phyloP scores from a whole-genome alignment of 192 early-diverging fungal species.

The Mycoemilia scoparia region DNA sequence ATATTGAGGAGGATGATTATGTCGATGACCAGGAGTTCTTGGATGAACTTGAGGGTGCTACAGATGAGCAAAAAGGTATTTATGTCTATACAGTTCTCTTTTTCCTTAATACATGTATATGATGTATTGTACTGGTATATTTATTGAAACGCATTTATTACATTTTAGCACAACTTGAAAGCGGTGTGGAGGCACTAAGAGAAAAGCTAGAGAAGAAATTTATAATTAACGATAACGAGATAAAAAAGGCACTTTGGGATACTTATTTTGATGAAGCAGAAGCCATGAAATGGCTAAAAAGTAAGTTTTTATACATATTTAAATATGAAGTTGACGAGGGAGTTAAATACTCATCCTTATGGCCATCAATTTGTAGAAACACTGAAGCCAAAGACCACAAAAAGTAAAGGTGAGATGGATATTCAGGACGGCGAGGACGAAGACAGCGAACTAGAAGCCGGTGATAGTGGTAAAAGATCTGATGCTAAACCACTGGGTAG shows the following conservation, averaged over 20 bases:
- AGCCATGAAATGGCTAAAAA: constrained; percentile 44
- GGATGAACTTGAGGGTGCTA: too few species aligned
- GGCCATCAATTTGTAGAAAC: constrained; percentile 7
- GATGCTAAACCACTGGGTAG: too few species aligned
- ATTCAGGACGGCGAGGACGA: not conserved
- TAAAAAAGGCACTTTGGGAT: constrained; percentile 51
- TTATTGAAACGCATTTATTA: too few species aligned
- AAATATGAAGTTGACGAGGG: too few species aligned
- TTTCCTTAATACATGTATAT: too few species aligned
- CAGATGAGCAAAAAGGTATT: too few species aligned
- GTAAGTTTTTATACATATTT: constrained; percentile 27
- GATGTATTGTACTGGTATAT: too few species aligned
- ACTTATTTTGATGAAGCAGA: constrained; percentile 52
- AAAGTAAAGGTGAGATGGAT: constrained; percentile 11
- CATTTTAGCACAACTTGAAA: constrained; percentile 30
- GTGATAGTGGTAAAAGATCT: too few species aligned
- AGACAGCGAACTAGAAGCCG: not conserved
- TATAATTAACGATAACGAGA: constrained; percentile 38
- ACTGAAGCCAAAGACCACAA: constrained; percentile 16
- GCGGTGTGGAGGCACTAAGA: constrained; percentile 38
- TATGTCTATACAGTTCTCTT: too few species aligned
- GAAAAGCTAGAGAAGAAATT: constrained; percentile 35
- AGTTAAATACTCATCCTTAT: too few species aligned
- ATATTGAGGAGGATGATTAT: too few species aligned
- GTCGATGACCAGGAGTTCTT: too few species aligned